Conservation (phyloP, 1,139 yeast species). For the Lipomyces yarrowii region DNA sequence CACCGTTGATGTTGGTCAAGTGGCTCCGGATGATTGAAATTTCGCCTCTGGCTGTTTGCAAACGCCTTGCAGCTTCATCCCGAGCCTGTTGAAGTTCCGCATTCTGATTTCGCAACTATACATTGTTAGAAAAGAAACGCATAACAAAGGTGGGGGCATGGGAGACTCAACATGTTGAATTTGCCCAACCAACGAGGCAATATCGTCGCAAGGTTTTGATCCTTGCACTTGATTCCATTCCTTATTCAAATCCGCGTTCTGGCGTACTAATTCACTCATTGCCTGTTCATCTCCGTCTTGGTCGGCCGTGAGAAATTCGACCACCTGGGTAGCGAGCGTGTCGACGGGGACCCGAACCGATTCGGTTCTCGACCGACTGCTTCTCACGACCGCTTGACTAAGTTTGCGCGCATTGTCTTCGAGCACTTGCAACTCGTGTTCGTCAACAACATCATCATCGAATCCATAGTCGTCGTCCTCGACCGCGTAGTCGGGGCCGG, state of each 20-base stretch:
- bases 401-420: background rate
- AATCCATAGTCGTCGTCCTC: constrained; percentile 17
- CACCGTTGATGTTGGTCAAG: background rate
- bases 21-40: constrained; percentile 24
- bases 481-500: background rate
- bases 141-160: background rate
- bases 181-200: background rate
- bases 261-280: constrained; percentile 1
- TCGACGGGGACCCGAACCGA: constrained; percentile 1
- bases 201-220: background rate
- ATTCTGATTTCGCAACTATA: constrained; percentile 10
- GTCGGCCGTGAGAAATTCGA: constrained; percentile 2
- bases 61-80: constrained; percentile 5
- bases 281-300: constrained; percentile 8
- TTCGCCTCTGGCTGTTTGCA: constrained; percentile 29
- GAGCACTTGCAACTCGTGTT: constrained; percentile 10
- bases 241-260: background rate
- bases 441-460: constrained; percentile 26
- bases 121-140: background rate
- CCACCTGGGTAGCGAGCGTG: constrained; percentile 10
- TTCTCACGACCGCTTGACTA: constrained; percentile 9
- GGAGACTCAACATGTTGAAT: background rate
- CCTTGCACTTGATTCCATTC: background rate
- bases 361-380: constrained; percentile 15
- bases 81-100: background rate